These are phyloP conservation scores for Chalciporus chontae DNA, from an alignment of 768 basidiomycete genomes.

Conservation along the genomic window DNA sequence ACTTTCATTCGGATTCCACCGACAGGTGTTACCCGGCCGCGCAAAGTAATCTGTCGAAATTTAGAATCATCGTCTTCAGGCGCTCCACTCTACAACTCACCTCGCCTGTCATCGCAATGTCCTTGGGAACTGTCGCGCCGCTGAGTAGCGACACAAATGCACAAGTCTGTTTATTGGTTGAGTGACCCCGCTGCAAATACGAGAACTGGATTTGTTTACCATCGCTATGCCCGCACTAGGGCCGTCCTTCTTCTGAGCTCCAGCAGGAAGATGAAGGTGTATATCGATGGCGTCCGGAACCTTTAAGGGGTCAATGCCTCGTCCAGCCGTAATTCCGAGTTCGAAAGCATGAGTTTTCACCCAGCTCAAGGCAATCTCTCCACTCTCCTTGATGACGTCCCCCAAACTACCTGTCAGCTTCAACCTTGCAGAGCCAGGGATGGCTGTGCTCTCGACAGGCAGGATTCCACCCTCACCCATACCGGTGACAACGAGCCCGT, in stretches of 20 bases:
- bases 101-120: slow-evolving; percentile 90
- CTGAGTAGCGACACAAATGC: slow-evolving; percentile 85
- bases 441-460: slow-evolving; percentile 76
- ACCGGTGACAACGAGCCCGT: slow-evolving; percentile 85
- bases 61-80: not conserved
- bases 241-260: slow-evolving; percentile 91
- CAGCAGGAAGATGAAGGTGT: slow-evolving; percentile 85
- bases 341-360: slow-evolving; percentile 84
- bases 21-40: slow-evolving; percentile 78
- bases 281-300: slow-evolving; percentile 72
- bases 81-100: slow-evolving; percentile 30
- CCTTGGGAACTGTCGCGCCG: slow-evolving; percentile 65
- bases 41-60: slow-evolving; percentile 62
- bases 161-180: slow-evolving; percentile 48
- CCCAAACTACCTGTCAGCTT: slow-evolving; percentile 83
- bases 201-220: slow-evolving; percentile 38
- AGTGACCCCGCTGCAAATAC: not conserved
- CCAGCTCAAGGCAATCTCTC: slow-evolving; percentile 88
- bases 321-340: slow-evolving; percentile 67
- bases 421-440: slow-evolving; percentile 73
- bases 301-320: slow-evolving; percentile 71
- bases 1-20: slow-evolving; percentile 93
- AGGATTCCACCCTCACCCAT: slow-evolving; percentile 83
- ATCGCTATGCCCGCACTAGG: slow-evolving; percentile 90
- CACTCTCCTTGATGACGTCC: slow-evolving; percentile 91